These are phyloP conservation scores for Metarhizium robertsii DNA, from an alignment of 2,329 filamentous ascomycete species.

Conservation along the genomic window DNA sequence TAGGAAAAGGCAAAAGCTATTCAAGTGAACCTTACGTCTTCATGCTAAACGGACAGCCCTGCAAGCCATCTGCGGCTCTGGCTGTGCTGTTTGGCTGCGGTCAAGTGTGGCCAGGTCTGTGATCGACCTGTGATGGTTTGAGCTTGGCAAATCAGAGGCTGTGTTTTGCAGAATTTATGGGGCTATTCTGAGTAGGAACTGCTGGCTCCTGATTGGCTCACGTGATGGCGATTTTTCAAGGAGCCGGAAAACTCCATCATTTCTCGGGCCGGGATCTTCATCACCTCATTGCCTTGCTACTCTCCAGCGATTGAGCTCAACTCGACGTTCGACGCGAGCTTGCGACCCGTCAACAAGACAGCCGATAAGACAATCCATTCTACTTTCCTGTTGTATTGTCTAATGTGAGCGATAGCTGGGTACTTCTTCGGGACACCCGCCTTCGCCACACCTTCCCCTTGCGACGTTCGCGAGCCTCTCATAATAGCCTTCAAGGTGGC, in stretches of 20 bases:
- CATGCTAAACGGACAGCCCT: not conserved
- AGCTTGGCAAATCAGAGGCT: not conserved
- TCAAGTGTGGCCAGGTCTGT: not conserved
- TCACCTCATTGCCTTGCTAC: not conserved
- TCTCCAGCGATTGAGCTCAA: not conserved
- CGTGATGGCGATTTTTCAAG: conserved; percentile 1
- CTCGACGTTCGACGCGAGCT: not conserved
- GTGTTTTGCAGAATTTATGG: not conserved
- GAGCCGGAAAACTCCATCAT: not conserved
- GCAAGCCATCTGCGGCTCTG: not conserved
- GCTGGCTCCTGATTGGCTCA: not conserved
- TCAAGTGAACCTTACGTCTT: too few species aligned
- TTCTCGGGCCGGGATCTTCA: not conserved
- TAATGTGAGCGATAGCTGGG: not conserved
- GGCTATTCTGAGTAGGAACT: not conserved
- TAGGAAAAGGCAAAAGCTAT: too few species aligned
- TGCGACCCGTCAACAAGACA: not conserved
- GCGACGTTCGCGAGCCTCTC: not conserved
- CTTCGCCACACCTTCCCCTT: not conserved
- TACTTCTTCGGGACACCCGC: not conserved
- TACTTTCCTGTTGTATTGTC: not conserved
- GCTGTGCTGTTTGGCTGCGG: not conserved
- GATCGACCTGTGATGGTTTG: not conserved
- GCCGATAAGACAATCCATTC: not conserved
- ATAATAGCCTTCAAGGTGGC: conserved; percentile 23